A percentile compares a stretch with the other conserved stretches of the same genome.
These are phyloP conservation scores for Fraxinus pennsylvanica DNA, from an alignment of 257 asterid genomes.

Conservation along the genomic window DNA sequence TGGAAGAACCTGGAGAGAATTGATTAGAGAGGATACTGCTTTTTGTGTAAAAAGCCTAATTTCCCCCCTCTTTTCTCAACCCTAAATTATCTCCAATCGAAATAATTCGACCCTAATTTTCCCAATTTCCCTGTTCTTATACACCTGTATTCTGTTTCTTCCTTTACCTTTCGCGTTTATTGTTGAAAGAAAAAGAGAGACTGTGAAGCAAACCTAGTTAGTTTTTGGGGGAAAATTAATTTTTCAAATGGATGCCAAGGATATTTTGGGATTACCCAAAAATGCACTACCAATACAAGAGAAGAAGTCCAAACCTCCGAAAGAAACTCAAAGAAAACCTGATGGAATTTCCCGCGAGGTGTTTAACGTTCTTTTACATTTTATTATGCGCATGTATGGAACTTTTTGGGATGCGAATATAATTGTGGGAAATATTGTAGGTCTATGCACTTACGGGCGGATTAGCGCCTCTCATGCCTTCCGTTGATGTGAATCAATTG, in stretches of 20 bases:
- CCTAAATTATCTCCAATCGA: constrained; percentile 26
- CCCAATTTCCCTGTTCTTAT: constrained; percentile 2
- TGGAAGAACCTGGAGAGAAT: neutral
- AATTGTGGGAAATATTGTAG: constrained; percentile 40
- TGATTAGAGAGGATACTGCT: neutral
- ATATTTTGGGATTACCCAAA: constrained; percentile 88
- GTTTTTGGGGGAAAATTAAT: neutral
- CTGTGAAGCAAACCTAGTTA: constrained; percentile 21
- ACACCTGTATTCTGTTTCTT: neutral
- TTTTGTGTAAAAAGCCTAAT: constrained; percentile 25
- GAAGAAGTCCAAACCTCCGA: constrained; percentile 84
- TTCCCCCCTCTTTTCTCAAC: constrained; percentile 8
- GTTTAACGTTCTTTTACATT: neutral
- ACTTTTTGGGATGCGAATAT: neutral
- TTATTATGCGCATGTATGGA: neutral
- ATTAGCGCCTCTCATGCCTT: constrained; percentile 83
- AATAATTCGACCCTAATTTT: constrained; percentile 9
- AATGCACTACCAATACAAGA: constrained; percentile 51
- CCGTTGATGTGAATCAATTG: constrained; percentile 72
- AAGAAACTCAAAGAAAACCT: constrained; percentile 95
- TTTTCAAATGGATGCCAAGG: constrained; percentile 86
- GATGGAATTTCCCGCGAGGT: constrained; percentile 99
- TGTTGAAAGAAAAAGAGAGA: too few species aligned
- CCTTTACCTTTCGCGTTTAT: neutral
- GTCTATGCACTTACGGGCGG: constrained; percentile 98